A percentile compares a stretch with the other conserved stretches of the same genome.
Conservation (phyloP, 768 basidiomycete genomes). For the Termitomyces sp. region DNA sequence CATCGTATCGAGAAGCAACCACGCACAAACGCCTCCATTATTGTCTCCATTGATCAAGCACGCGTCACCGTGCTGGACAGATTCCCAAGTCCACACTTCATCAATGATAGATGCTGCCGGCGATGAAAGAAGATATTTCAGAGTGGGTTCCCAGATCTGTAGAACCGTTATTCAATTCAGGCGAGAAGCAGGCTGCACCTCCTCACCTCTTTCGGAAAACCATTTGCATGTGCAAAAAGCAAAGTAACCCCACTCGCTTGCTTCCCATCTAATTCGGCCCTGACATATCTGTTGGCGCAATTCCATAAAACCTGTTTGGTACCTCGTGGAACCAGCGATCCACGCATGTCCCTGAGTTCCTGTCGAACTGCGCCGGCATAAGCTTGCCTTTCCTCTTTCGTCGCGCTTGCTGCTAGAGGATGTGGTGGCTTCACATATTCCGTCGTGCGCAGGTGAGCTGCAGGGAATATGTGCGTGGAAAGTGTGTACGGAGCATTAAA, state of each 20-base stretch:
- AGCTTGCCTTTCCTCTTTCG: constrained; percentile 31
- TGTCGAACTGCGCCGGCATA: constrained; percentile 17
- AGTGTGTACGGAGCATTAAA: constrained; percentile 34
- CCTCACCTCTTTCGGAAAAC: constrained; percentile 80
- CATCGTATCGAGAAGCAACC: not conserved
- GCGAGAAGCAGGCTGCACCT: not conserved
- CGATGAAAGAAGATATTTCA: constrained; percentile 46
- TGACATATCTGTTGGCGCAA: constrained; percentile 65
- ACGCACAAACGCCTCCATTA: constrained; percentile 57
- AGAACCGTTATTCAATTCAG: not conserved
- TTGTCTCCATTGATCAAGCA: constrained; percentile 57
- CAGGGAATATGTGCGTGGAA: constrained; percentile 51
- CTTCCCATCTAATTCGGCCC: constrained; percentile 20
- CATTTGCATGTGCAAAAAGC: constrained; percentile 80
- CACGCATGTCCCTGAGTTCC: constrained; percentile 24
- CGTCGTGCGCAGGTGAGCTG: constrained; percentile 43
- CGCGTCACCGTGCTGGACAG: constrained; percentile 83
- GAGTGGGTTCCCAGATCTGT: constrained; percentile 76
- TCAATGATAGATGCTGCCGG: constrained; percentile 33
- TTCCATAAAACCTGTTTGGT: constrained; percentile 54
- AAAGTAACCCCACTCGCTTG: constrained; percentile 52
- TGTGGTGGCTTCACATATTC: constrained; percentile 32
- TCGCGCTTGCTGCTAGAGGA: constrained; percentile 20
- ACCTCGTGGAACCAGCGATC: constrained; percentile 28
- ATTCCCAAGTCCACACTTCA: constrained; percentile 83